Conservation (phyloP, 495 filamentous ascomycete genomes). For the Talaromyces adpressus region DNA sequence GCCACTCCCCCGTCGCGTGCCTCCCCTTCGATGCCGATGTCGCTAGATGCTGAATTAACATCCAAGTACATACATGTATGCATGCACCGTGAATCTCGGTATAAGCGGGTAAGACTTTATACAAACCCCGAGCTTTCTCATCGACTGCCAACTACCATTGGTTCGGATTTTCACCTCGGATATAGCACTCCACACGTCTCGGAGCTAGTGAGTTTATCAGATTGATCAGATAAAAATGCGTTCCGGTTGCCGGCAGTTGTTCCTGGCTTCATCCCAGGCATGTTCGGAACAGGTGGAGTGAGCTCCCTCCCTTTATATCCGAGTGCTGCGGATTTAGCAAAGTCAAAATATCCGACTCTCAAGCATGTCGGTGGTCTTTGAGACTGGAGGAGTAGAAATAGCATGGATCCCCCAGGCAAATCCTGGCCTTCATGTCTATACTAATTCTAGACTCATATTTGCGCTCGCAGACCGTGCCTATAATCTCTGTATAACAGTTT, state of each 20-base stretch:
- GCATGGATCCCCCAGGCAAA: background rate
- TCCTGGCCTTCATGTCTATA: background rate
- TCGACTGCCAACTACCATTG: background rate
- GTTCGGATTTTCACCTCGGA: background rate
- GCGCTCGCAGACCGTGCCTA: background rate
- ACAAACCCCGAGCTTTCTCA: background rate
- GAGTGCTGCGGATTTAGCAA: conserved; percentile 1
- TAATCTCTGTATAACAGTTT: background rate
- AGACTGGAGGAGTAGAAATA: background rate
- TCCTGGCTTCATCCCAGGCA: background rate
- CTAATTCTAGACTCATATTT: background rate
- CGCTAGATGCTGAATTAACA: background rate
- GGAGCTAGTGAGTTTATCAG: background rate
- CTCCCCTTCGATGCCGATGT: background rate
- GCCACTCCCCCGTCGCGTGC: background rate
- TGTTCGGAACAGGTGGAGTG: background rate
- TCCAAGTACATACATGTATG: no score
- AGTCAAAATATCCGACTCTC: background rate
- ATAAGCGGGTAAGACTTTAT: background rate
- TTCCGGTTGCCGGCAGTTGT: background rate
- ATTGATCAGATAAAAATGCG: background rate
- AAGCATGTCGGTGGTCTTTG: background rate
- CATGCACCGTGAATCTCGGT: background rate
- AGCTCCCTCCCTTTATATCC: background rate
- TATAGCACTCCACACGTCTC: background rate